These are phyloP conservation scores for Fusarium succisae DNA, from an alignment of 2,329 filamentous ascomycete species.

Conservation along the genomic window DNA sequence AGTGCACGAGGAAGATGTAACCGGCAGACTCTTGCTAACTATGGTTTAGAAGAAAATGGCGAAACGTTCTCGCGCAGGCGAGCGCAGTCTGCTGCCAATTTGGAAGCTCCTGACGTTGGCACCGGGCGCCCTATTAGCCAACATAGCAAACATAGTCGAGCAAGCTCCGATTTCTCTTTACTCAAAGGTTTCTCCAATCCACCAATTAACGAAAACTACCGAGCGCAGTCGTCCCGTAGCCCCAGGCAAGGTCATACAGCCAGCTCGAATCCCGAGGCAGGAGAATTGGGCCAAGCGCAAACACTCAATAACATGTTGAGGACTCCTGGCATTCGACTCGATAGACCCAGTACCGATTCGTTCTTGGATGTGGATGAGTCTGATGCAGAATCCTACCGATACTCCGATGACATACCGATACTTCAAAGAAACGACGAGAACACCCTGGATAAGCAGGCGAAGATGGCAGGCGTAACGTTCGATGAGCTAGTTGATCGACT, in stretches of 20 bases:
- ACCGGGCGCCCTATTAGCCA: conserved; percentile 65
- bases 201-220: conserved; percentile 52
- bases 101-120: conserved; percentile 64
- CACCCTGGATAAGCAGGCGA: conserved; percentile 60
- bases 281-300: conserved; percentile 45
- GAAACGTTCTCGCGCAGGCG: conserved; percentile 61
- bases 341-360: conserved; percentile 59
- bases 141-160: conserved; percentile 73
- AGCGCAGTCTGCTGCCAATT: conserved; percentile 69
- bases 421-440: conserved; percentile 73
- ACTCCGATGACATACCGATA: conserved; percentile 74
- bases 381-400: conserved; percentile 71
- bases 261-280: conserved; percentile 26
- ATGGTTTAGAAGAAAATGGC: conserved; percentile 49
- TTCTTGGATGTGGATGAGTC: conserved; percentile 77
- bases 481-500: conserved; percentile 88
- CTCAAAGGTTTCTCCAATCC: conserved; percentile 63
- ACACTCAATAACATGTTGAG: conserved; percentile 61
- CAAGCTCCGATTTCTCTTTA: conserved; percentile 75
- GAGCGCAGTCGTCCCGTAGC: conserved; percentile 46
- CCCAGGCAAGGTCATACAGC: conserved; percentile 42
- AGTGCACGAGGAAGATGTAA: neutral
- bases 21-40: neutral
- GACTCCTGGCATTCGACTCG: conserved; percentile 62
- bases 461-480: conserved; percentile 64